Base-by-base conservation (phyloP, 108 stramenopile species). In the Cyclotella sp. region DNA sequence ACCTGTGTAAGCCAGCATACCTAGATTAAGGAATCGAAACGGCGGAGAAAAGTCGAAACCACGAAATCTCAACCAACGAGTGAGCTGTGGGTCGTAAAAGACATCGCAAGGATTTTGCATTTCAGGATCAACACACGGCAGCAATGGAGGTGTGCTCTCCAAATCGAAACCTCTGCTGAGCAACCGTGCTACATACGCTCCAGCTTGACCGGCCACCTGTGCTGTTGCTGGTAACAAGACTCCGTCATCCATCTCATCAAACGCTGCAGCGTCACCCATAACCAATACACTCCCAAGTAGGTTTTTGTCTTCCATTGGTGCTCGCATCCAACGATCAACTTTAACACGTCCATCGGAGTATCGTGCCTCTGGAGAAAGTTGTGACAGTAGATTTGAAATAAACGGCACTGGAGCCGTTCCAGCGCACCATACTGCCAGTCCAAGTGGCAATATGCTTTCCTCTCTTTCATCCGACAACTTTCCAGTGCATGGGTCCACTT, bases 131-230 rank as follows among this genome's bases (percentile, higher is more conserved):
- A 51, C 39, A 22, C 52, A 52, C 8, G 76, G 64, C 2, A 77
- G 30, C 41, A 22, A n/a, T 2, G 88, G 87, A 22, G 85, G 79
- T 0, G 84, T 81, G 2, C n/a, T 24, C 30, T 60, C 55, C 27
- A 89, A 68, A 63, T 89, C 76, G 55, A 89, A 91, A 13, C 76
- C 81, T 63, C 91, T 73, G 64, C 64, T 68, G 14, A 90, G 63
- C 52, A 90, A 18, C 18, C 91, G 75, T 13, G 88, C 89, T 27
- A 81, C 75, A 60, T 79, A 92, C 7, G 91, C 89, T 27, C 91
- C 91, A 65, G 88, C 87, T 58, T 92, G 91, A 60, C 85, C 89
- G 1, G 91, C 91, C 16, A 90, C 91, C 71, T 92, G 91, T 11
- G 91, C 91, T 11, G 91, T 91, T 34, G 83, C 77, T 12, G 91